Percentiles rank a stretch among this genome's conserved stretches.
phyloP scores from a whole-genome alignment of 1,284 basidiomycete species.

The Malassezia restricta region DNA sequence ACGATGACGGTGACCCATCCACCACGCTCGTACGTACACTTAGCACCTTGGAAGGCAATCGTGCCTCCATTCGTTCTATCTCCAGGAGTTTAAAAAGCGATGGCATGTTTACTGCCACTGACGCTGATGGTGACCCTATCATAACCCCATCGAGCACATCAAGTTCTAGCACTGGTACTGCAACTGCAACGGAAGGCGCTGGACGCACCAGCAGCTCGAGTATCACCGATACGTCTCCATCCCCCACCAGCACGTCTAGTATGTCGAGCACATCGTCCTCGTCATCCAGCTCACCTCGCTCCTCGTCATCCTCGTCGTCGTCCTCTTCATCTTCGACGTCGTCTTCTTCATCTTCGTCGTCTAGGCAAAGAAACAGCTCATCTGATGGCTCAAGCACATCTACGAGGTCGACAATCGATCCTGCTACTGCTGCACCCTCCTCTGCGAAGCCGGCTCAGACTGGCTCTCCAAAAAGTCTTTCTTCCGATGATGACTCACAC shows the following conservation, averaged over 20 bases:
- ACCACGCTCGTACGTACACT: conserved; percentile 2
- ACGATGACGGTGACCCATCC: conserved; percentile 12
- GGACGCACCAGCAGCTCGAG: not conserved
- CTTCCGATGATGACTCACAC: not conserved
- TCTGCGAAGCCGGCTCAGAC: not conserved
- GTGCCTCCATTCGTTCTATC: not conserved
- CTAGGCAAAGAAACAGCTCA: not conserved
- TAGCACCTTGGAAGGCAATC: not conserved
- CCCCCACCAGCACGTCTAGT: not conserved
- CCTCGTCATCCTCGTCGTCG: not conserved
- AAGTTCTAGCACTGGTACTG: not conserved
- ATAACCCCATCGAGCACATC: not conserved
- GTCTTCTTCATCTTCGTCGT: not conserved
- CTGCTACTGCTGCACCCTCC: not conserved
- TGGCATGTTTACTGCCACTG: not conserved
- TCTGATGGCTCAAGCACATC: not conserved
- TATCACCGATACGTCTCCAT: not conserved
- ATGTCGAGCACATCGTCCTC: not conserved
- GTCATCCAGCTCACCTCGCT: not conserved
- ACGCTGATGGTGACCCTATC: not conserved
- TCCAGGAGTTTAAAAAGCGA: not conserved
- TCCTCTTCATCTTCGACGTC: not conserved
- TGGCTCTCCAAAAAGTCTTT: not conserved
- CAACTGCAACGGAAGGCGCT: not conserved
- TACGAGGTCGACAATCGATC: not conserved